Evolutionary conservation across 2,329 filamentous ascomycete species (phyloP).

Genomic region (Achaetomium macrosporum): DNA sequence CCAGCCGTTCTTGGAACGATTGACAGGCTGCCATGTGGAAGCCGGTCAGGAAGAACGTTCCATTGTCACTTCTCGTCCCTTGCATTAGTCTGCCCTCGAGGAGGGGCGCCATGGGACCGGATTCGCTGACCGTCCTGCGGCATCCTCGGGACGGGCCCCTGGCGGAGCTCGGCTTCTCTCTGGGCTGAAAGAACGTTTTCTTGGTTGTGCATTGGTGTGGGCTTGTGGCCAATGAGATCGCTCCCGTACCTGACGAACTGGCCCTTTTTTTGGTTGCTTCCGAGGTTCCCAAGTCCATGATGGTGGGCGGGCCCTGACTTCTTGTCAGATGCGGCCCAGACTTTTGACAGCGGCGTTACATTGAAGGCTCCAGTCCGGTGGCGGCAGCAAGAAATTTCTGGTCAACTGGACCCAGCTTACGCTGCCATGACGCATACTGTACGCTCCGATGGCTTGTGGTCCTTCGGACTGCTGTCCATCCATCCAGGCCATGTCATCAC

Average conservation of each 20-base stretch:
- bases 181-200: background rate
- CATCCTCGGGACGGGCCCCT: constrained; percentile 8
- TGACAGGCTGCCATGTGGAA: constrained; percentile 15
- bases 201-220: background rate
- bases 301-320: background rate
- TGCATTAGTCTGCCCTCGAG: constrained; percentile 15
- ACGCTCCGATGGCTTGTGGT: too few species aligned
- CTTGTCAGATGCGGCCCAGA: background rate
- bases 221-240: background rate
- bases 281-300: background rate
- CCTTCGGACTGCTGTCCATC: too few species aligned
- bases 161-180: constrained; percentile 1
- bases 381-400: background rate
- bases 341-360: constrained; percentile 1
- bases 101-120: constrained; percentile 9
- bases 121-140: constrained; percentile 12
- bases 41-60: background rate
- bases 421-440: background rate
- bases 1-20: background rate
- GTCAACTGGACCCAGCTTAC: background rate
- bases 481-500: background rate
- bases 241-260: background rate
- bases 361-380: background rate
- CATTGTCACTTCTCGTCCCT: constrained; percentile 14
- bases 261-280: background rate